Conservation (phyloP, 768 basidiomycete genomes). For the Leucosporidium creatinivorum region DNA sequence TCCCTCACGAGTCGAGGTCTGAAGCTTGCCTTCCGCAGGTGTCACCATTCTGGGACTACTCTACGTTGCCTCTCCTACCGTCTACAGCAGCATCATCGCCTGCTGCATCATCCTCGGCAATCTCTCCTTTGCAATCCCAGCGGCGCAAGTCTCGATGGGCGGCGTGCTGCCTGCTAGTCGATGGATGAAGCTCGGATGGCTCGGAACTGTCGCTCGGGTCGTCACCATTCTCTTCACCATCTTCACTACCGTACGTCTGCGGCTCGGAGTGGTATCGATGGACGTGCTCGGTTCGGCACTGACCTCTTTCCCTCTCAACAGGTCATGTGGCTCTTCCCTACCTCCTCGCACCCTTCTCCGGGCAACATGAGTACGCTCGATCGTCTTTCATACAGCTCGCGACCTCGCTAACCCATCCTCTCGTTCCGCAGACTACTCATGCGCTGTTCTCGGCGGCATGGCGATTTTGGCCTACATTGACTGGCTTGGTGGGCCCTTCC, state of each 20-base stretch:
- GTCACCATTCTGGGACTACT: slow-evolving; percentile 5
- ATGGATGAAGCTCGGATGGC: neutral
- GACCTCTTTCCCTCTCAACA: too few species aligned
- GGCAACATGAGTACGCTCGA: neutral
- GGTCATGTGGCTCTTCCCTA: slow-evolving; percentile 5
- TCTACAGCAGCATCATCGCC: neutral
- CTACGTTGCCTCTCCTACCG: neutral
- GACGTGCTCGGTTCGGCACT: too few species aligned
- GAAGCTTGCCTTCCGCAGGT: neutral
- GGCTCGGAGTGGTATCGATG: too few species aligned
- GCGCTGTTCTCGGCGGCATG: slow-evolving; percentile 3
- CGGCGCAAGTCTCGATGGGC: neutral
- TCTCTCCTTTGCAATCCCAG: neutral
- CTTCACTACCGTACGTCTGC: neutral
- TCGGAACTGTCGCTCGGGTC: neutral
- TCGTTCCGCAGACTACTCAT: neutral
- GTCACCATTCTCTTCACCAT: neutral
- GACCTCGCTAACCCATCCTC: neutral
- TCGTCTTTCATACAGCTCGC: neutral
- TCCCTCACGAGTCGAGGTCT: too few species aligned
- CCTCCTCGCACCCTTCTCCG: neutral
- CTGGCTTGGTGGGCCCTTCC: neutral
- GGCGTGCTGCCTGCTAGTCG: neutral
- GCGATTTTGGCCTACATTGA: neutral
- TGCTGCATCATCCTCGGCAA: slow-evolving; percentile 9